Evolutionary conservation across 2,329 filamentous ascomycete genomes (phyloP).

Genomic region (Ophiostoma himal-ulmi): DNA sequence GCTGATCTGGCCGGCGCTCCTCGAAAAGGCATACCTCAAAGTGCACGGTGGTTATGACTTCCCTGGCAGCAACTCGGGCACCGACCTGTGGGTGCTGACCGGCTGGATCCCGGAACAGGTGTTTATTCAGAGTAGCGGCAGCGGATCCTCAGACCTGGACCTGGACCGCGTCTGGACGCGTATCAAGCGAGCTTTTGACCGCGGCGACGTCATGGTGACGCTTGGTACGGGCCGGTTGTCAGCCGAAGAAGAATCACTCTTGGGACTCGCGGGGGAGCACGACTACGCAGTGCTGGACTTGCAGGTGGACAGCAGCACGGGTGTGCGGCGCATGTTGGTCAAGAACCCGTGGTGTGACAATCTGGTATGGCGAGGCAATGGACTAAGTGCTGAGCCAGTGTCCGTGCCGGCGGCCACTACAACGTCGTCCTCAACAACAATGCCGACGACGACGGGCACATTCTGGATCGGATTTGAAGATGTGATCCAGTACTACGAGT

Average conservation of each 20-base stretch:
- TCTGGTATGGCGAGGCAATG: conserved; percentile 60
- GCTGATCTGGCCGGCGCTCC: conserved; percentile 83
- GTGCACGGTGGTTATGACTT: conserved; percentile 95
- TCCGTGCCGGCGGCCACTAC: conserved; percentile 9
- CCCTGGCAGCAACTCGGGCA: conserved; percentile 93
- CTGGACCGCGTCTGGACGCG: conserved; percentile 71
- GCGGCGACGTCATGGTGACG: conserved; percentile 78
- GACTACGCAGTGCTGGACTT: conserved; percentile 89
- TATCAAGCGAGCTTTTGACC: conserved; percentile 66
- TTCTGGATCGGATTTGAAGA: conserved; percentile 92
- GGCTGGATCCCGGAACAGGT: conserved; percentile 97
- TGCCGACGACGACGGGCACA: conserved; percentile 47
- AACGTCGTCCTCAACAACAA: conserved; percentile 10
- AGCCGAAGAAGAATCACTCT: conserved; percentile 65
- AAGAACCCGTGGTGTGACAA: conserved; percentile 97
- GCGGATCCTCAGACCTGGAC: conserved; percentile 52
- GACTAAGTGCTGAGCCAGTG: conserved; percentile 20
- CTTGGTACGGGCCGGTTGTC: conserved; percentile 83
- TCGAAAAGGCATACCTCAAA: conserved; percentile 96
- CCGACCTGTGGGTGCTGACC: conserved; percentile 84
- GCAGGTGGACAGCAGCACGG: conserved; percentile 46
- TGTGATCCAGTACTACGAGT: conserved; percentile 87
- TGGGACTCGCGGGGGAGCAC: conserved; percentile 83
- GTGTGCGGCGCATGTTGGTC: conserved; percentile 65
- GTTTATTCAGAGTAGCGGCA: conserved; percentile 64